Conservation (phyloP, 495 filamentous ascomycete genomes). For the Sordaria brevicollis region DNA sequence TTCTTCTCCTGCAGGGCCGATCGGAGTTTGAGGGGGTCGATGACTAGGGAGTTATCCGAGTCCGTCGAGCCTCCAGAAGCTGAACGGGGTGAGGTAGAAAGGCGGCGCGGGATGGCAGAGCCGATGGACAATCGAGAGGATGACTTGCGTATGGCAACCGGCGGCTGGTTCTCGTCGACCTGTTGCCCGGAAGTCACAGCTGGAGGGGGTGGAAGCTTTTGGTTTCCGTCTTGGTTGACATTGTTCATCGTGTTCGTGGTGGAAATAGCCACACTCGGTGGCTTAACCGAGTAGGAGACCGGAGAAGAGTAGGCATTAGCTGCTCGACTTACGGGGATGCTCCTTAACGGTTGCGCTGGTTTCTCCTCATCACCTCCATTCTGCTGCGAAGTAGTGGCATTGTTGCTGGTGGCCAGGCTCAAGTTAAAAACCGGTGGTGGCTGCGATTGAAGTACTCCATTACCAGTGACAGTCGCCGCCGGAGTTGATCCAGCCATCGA, state of each 20-base stretch:
- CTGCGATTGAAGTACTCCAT: conserved; percentile 3
- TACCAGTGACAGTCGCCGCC: neutral
- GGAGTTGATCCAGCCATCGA: conserved; percentile 3
- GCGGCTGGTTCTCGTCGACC: conserved; percentile 31
- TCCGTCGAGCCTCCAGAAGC: conserved; percentile 18
- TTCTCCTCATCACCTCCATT: conserved; percentile 34
- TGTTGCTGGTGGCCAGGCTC: conserved; percentile 39
- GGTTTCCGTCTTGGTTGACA: conserved; percentile 10
- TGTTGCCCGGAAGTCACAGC: conserved; percentile 9
- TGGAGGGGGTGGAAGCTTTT: conserved; percentile 4
- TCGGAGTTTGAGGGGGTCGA: conserved; percentile 36
- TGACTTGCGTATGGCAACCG: conserved; percentile 3
- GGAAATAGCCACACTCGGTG: neutral
- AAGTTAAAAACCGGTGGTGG: conserved; percentile 49
- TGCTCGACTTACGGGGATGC: conserved; percentile 29
- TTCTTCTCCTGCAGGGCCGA: conserved; percentile 36
- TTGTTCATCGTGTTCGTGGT: neutral
- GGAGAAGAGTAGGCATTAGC: conserved; percentile 31
- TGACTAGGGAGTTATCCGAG: conserved; percentile 28
- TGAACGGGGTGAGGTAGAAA: conserved; percentile 13
- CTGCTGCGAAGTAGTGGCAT: neutral
- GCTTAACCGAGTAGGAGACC: neutral
- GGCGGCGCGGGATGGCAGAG: conserved; percentile 1
- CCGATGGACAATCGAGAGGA: conserved; percentile 21
- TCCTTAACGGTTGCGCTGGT: conserved; percentile 43